Conservation (phyloP, 2,329 filamentous ascomycete species). For the Paecilomyces variotii region DNA sequence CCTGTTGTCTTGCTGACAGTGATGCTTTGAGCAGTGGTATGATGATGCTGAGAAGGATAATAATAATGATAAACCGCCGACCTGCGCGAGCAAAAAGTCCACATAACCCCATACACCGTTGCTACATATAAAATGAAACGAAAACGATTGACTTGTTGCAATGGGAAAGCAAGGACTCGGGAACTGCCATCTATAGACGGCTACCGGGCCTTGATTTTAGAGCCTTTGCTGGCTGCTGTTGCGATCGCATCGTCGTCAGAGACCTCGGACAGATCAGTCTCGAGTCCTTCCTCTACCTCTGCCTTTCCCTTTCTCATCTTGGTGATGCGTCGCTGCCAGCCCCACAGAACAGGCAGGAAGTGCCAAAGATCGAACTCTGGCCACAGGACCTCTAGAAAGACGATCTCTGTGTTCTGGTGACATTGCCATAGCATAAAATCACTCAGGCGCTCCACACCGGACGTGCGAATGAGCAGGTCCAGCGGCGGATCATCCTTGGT, state of each 20-base stretch:
- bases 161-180: neutral
- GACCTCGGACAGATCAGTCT: constrained; percentile 40
- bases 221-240: constrained; percentile 1
- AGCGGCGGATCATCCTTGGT: constrained; percentile 78
- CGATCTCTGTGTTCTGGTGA: constrained; percentile 83
- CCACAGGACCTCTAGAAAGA: constrained; percentile 89
- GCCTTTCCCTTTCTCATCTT: constrained; percentile 55
- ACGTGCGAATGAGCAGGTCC: constrained; percentile 85
- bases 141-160: neutral
- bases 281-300: constrained; percentile 48
- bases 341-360: constrained; percentile 83
- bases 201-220: constrained; percentile 25
- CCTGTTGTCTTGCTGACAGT: neutral
- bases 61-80: neutral
- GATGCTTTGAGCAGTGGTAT: neutral
- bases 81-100: neutral
- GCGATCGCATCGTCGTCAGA: constrained; percentile 18
- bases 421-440: constrained; percentile 99
- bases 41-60: neutral
- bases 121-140: neutral
- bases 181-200: neutral
- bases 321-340: constrained; percentile 70
- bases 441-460: constrained; percentile 82
- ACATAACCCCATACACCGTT: neutral
- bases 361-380: constrained; percentile 92